These are phyloP conservation scores for Neolentinus lepideus DNA, from an alignment of 1,284 basidiomycete species.

Conservation along the genomic window DNA sequence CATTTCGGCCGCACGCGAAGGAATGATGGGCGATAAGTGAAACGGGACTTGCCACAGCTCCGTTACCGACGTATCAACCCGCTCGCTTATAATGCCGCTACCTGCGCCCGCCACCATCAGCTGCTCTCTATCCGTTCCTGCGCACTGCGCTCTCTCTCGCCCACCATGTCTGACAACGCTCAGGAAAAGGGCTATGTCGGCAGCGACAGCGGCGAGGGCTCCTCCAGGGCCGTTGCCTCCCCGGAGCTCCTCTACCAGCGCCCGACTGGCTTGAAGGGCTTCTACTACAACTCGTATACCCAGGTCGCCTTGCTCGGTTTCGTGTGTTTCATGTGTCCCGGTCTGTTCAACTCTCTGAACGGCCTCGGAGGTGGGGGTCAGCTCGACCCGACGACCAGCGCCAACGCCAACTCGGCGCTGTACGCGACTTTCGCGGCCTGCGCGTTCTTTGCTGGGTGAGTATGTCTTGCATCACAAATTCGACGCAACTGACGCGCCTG, in stretches of 20 bases:
- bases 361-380: conserved; percentile 71
- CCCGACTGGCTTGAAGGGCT: conserved; percentile 10
- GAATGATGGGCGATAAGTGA: not conserved
- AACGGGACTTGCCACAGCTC: not conserved
- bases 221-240: not conserved
- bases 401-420: conserved; percentile 60
- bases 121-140: conserved; percentile 1
- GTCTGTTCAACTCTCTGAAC: conserved; percentile 39
- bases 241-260: conserved; percentile 5
- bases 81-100: conserved; percentile 1
- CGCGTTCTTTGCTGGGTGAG: conserved; percentile 61
- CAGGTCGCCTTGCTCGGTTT: conserved; percentile 56
- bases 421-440: conserved; percentile 63
- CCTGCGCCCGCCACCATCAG: conserved; percentile 2
- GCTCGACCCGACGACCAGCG: conserved; percentile 47
- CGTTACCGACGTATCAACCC: not conserved
- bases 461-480: conserved; percentile 3
- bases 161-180: conserved; percentile 14
- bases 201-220: not conserved
- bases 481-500: conserved; percentile 4
- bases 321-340: conserved; percentile 63
- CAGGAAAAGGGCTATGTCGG: conserved; percentile 5
- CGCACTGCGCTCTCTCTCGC: conserved; percentile 2
- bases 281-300: conserved; percentile 23
- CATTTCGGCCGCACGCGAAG: not conserved